Conservation (phyloP, 495 filamentous ascomycete genomes). For the Jackrogersella minutella region DNA sequence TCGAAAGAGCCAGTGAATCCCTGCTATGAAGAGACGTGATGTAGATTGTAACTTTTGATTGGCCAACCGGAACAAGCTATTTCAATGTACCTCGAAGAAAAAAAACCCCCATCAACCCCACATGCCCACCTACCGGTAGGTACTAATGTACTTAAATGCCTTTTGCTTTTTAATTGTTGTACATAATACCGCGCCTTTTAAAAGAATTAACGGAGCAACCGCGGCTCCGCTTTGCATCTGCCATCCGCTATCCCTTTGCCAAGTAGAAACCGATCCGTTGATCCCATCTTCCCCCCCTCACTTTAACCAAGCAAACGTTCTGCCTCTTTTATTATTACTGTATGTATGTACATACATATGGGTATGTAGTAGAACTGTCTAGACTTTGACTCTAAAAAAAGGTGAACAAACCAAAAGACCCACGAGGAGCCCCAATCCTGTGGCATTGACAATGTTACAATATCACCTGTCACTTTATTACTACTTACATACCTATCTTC, state of each 20-base stretch:
- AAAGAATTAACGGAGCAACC: background rate
- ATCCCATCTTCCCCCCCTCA: too few relatives aligned
- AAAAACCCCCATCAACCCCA: too few relatives aligned
- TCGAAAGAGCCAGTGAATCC: conserved; percentile 36
- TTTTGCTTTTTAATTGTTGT: background rate
- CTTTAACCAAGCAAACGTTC: too few relatives aligned
- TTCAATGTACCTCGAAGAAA: too few relatives aligned
- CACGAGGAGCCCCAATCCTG: background rate
- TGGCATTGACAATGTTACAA: conserved; percentile 5
- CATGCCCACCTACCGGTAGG: too few relatives aligned
- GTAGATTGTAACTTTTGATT: conserved; percentile 27
- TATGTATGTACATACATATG: too few relatives aligned
- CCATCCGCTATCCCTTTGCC: background rate
- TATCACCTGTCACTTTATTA: conserved; percentile 18
- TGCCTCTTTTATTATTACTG: too few relatives aligned
- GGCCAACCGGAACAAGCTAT: conserved; percentile 13
- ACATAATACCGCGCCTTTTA: conserved; percentile 6
- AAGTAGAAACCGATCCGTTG: conserved; percentile 9
- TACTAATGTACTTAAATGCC: background rate
- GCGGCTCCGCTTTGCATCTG: conserved; percentile 19
- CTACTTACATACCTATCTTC: background rate
- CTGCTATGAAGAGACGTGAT: conserved; percentile 36
- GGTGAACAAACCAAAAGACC: background rate
- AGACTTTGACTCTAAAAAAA: background rate
- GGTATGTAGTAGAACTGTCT: too few relatives aligned